Conservation (phyloP, 176 grass and related monocot species). For the Phoenix dactylifera region DNA sequence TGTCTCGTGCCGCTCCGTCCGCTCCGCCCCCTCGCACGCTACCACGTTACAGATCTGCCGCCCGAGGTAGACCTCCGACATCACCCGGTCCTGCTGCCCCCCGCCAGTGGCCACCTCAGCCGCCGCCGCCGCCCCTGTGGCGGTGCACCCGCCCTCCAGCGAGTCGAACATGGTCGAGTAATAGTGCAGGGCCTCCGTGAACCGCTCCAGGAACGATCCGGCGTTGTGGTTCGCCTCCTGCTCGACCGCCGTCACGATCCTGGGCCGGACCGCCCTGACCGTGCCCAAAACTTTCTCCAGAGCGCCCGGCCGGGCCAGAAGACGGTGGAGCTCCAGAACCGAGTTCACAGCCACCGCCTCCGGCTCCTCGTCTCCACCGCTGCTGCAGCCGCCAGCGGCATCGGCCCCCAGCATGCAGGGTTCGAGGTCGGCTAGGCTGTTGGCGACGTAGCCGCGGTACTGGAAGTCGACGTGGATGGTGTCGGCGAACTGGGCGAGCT, state of each 20-base stretch:
- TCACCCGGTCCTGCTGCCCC: conserved; percentile 37
- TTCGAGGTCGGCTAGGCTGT: conserved; percentile 73
- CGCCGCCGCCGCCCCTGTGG: conserved; percentile 9
- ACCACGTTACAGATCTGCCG: conserved; percentile 97
- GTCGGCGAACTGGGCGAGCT: conserved; percentile 73
- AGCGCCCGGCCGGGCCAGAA: conserved; percentile 61
- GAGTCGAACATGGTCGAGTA: conserved; percentile 99
- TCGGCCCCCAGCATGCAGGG: conserved; percentile 61
- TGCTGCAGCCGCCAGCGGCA: conserved; percentile 10
- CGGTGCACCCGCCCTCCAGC: conserved; percentile 37
- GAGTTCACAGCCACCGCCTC: conserved; percentile 90
- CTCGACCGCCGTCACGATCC: conserved; percentile 82
- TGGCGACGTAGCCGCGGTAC: conserved; percentile 65
- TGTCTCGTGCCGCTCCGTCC: conserved; percentile 85
- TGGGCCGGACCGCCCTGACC: conserved; percentile 54
- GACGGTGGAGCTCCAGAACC: conserved; percentile 66
- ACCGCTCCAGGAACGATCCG: conserved; percentile 63
- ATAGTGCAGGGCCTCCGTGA: conserved; percentile 89
- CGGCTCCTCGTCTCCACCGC: conserved; percentile 30
- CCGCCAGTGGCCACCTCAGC: conserved; percentile 19
- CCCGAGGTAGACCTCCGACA: conserved; percentile 85
- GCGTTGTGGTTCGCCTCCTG: conserved; percentile 92
- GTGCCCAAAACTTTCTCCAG: conserved; percentile 80
- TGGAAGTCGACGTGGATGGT: conserved; percentile 82
- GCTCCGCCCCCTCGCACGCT: conserved; percentile 69